Percentiles rank a stretch among this genome's conserved stretches.
These are phyloP conservation scores for Kwoniella sp. DNA, from an alignment of 768 basidiomycete species.

Conservation along the genomic window DNA sequence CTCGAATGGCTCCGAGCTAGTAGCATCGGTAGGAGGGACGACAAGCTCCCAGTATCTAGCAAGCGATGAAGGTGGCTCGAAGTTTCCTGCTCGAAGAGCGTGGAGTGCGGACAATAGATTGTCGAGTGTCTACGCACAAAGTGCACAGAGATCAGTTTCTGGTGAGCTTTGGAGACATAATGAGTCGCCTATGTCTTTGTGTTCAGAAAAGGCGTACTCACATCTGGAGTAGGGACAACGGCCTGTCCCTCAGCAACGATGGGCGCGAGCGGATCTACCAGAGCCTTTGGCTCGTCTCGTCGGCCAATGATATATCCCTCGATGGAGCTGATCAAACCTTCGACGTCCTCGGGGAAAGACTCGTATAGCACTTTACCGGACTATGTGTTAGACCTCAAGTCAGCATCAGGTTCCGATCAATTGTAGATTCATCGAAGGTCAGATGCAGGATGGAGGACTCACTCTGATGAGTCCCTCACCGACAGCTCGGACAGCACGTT, in stretches of 20 bases:
- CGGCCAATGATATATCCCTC: constrained; percentile 68
- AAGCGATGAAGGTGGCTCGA: constrained; percentile 62
- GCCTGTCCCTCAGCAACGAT: constrained; percentile 20
- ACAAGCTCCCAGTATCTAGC: constrained; percentile 36
- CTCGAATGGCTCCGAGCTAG: constrained; percentile 23
- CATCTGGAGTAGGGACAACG: constrained; percentile 18
- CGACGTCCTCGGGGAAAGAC: constrained; percentile 64
- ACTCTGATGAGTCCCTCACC: constrained; percentile 53
- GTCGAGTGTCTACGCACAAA: constrained; percentile 68
- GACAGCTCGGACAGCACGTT: constrained; percentile 48
- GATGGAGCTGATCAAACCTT: constrained; percentile 71
- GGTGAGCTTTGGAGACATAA: too few species aligned
- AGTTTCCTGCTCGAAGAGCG: constrained; percentile 65
- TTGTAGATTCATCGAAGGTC: too few species aligned
- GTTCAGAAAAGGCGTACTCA: too few species aligned
- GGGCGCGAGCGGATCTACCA: constrained; percentile 63
- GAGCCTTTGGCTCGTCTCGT: constrained; percentile 65
- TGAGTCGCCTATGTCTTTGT: too few species aligned
- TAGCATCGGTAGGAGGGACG: constrained; percentile 8
- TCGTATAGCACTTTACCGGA: constrained; percentile 69
- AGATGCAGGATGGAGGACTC: constrained; percentile 5
- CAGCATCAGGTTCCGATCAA: too few species aligned
- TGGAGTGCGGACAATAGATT: constrained; percentile 67
- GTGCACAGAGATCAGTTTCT: too few species aligned
- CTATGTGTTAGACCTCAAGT: too few species aligned